Conservation (phyloP, 495 filamentous ascomycete species). For the Penicillium longicatenatum region DNA sequence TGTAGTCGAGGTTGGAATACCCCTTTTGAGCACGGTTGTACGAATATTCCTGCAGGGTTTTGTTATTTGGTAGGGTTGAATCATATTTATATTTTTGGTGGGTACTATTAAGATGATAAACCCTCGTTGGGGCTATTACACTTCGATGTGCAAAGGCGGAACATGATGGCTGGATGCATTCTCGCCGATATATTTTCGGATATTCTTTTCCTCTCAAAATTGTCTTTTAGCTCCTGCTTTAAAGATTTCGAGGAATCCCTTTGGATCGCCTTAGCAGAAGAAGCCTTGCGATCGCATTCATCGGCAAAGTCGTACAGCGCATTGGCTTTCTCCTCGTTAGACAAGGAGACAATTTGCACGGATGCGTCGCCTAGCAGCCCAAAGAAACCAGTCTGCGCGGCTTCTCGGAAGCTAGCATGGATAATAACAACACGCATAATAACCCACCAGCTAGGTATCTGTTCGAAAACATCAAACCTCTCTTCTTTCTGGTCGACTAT, state of each 20-base stretch:
- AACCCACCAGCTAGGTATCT: conserved; percentile 8
- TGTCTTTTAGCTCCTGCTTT: conserved; percentile 7
- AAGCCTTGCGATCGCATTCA: conserved; percentile 1
- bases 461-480: conserved; percentile 8
- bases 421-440: conserved; percentile 10
- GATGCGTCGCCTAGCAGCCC: conserved; percentile 9
- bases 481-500: not conserved
- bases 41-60: too few species aligned
- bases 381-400: conserved; percentile 10
- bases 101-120: not conserved
- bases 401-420: conserved; percentile 9
- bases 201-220: not conserved
- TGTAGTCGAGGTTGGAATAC: too few species aligned
- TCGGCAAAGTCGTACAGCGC: conserved; percentile 11
- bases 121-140: conserved; percentile 1
- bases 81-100: too few species aligned
- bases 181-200: conserved; percentile 8
- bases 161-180: conserved; percentile 14
- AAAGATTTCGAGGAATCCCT: not conserved
- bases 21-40: too few species aligned
- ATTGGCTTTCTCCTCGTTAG: conserved; percentile 7
- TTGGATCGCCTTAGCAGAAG: not conserved
- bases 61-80: too few species aligned
- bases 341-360: conserved; percentile 7
- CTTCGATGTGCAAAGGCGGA: conserved; percentile 9